Evolutionary conservation across 768 basidiomycete species (phyloP).

Genomic region (Leccinum disarticulatum): DNA sequence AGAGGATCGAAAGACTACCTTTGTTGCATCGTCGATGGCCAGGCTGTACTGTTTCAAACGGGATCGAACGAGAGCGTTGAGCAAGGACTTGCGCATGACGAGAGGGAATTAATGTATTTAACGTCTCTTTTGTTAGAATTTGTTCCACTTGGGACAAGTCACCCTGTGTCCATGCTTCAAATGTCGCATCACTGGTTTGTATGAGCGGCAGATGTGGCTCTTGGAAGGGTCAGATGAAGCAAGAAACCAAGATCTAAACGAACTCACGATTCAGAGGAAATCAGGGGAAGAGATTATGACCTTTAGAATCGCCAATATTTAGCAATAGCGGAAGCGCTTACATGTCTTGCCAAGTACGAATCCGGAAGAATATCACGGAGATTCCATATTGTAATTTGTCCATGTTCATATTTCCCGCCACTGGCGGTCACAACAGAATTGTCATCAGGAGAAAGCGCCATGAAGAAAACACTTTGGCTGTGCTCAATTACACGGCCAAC

Average conservation of each 20-base stretch:
- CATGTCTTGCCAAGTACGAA: background rate
- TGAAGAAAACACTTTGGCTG: background rate
- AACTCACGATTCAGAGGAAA: background rate
- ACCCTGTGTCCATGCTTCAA: background rate
- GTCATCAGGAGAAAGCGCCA: conserved; percentile 2
- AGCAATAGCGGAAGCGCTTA: background rate
- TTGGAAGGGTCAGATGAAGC: background rate
- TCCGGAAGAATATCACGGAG: background rate
- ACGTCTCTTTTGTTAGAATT: background rate
- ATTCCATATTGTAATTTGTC: background rate
- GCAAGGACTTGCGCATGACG: conserved; percentile 1
- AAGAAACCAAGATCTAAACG: rapidly evolving
- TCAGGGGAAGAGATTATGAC: no score
- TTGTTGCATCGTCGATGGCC: conserved; percentile 7
- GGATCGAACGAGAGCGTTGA: background rate
- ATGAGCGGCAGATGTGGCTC: background rate
- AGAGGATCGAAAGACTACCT: background rate
- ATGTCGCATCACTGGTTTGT: background rate
- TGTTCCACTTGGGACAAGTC: background rate
- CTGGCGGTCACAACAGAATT: background rate
- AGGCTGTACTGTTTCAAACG: background rate
- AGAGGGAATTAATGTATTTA: no score
- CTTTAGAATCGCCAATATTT: background rate
- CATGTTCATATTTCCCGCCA: background rate
- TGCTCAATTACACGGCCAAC: background rate